Evolutionary conservation across 345 rosid species (phyloP).

Genomic region (Salix viminalis): DNA sequence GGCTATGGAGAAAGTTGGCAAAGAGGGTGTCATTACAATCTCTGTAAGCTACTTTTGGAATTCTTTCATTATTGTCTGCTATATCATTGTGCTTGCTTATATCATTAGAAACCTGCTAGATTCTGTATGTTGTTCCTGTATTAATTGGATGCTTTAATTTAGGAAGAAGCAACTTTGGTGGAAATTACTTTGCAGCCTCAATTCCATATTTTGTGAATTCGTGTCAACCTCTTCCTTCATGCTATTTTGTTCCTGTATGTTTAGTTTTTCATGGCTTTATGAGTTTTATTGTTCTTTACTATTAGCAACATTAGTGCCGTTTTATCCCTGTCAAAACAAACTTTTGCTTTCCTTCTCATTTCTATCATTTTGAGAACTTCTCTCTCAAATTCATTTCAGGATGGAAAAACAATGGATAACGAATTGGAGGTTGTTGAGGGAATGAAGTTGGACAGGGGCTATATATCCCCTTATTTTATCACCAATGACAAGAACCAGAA

Average conservation of each 20-base stretch:
- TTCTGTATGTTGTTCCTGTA: background rate
- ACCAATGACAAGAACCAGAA: conserved; percentile 87
- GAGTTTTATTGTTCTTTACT: background rate
- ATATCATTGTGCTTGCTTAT: background rate
- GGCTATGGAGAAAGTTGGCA: conserved; percentile 96
- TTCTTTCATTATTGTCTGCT: background rate
- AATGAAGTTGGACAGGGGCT: conserved; percentile 95
- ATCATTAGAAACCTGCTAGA: background rate
- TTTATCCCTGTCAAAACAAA: background rate
- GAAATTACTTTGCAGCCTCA: background rate
- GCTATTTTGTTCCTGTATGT: background rate
- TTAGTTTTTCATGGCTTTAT: background rate
- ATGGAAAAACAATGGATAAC: conserved; percentile 79
- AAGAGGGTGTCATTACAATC: conserved; percentile 94
- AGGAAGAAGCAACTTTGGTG: background rate
- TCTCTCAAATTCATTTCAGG: conserved; percentile 37
- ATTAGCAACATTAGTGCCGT: background rate
- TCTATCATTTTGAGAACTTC: background rate
- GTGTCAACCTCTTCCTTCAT: background rate
- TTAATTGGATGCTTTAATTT: background rate
- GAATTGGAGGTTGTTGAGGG: conserved; percentile 97
- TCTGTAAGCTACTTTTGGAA: conserved; percentile 44
- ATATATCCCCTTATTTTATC: conserved; percentile 89
- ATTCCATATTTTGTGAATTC: background rate
- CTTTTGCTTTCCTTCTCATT: conserved; percentile 1